A percentile compares a stretch with the other conserved stretches of the same genome.
These are phyloP conservation scores for Monoraphidium neglectum DNA, from an alignment of 139 green algal species.

Conservation along the genomic window DNA sequence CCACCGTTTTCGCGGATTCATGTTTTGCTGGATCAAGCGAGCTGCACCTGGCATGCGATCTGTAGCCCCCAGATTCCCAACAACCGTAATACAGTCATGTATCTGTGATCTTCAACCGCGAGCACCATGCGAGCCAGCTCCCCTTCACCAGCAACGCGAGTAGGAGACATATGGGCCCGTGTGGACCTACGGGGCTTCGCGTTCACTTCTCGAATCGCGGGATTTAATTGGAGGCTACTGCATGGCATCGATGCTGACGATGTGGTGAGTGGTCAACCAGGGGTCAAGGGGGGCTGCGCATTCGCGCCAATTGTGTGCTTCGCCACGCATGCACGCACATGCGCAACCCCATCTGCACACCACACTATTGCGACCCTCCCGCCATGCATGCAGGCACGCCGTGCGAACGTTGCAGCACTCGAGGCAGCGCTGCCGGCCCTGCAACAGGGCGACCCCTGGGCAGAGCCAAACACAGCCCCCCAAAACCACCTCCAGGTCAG, in stretches of 20 bases:
- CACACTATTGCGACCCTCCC: not conserved
- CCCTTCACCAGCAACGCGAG: too few relatives aligned
- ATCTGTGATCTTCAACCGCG: too few relatives aligned
- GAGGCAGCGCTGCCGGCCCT: slow-evolving; percentile 10
- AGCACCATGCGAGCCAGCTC: too few relatives aligned
- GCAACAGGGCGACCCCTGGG: slow-evolving; percentile 4
- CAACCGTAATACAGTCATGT: too few relatives aligned
- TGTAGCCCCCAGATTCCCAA: too few relatives aligned
- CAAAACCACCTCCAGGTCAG: slow-evolving; percentile 30
- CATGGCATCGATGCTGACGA: slow-evolving; percentile 62
- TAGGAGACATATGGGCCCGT: slow-evolving; percentile 6
- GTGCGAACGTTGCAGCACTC: slow-evolving; percentile 1
- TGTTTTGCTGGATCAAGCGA: too few relatives aligned
- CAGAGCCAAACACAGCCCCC: not conserved
- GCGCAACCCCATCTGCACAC: not conserved
- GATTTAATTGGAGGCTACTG: slow-evolving; percentile 60
- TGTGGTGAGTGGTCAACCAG: slow-evolving; percentile 36
- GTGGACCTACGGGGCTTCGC: slow-evolving; percentile 36
- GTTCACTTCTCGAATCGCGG: slow-evolving; percentile 29
- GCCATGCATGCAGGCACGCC: slow-evolving; percentile 1
- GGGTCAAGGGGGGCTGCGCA: not conserved
- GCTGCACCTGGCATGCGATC: too few relatives aligned
- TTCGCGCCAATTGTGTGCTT: too few relatives aligned
- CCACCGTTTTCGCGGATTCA: too few relatives aligned
- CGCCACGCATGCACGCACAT: not conserved